These are phyloP conservation scores for Nemania bipapillata DNA, from an alignment of 2,329 filamentous ascomycete species.

Conservation along the genomic window DNA sequence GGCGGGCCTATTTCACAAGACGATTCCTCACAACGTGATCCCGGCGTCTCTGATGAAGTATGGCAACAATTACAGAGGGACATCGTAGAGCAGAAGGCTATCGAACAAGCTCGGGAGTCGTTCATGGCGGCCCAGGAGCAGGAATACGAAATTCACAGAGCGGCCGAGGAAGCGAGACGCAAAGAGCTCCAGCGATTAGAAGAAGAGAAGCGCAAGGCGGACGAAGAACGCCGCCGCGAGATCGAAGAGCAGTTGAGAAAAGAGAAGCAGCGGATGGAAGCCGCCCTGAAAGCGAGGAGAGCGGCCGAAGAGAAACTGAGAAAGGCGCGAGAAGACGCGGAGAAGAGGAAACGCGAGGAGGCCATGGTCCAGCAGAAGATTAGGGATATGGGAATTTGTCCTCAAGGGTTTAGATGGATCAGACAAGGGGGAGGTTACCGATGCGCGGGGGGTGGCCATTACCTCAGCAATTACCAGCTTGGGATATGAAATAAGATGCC, in stretches of 20 bases:
- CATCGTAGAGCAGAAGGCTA: conserved; percentile 15
- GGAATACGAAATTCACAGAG: conserved; percentile 20
- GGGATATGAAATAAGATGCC: conserved; percentile 10
- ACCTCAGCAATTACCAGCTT: conserved; percentile 14
- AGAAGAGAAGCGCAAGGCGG: conserved; percentile 22
- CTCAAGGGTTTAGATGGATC: conserved; percentile 30
- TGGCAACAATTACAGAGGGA: conserved; percentile 23
- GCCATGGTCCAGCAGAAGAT: conserved; percentile 25
- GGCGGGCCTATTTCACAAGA: background rate
- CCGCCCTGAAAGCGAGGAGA: conserved; percentile 14
- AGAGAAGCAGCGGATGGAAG: conserved; percentile 17
- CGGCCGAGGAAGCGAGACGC: conserved; percentile 17
- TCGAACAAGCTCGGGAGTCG: conserved; percentile 17
- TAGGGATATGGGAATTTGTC: conserved; percentile 26
- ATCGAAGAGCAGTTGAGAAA: conserved; percentile 24
- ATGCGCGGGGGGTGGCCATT: conserved; percentile 32
- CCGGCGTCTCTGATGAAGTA: conserved; percentile 22
- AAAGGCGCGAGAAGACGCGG: conserved; percentile 21
- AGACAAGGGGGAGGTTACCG: conserved; percentile 26
- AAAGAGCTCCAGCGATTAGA: conserved; percentile 14
- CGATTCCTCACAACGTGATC: conserved; percentile 9
- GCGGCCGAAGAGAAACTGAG: conserved; percentile 24
- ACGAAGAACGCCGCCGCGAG: conserved; percentile 11
- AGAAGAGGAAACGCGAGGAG: conserved; percentile 24
- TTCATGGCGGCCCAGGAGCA: conserved; percentile 22